Percentiles rank a stretch among this genome's conserved stretches.
These are phyloP conservation scores for Colletotrichum spaethianum DNA, from an alignment of 2,329 filamentous ascomycete species.

Conservation along the genomic window DNA sequence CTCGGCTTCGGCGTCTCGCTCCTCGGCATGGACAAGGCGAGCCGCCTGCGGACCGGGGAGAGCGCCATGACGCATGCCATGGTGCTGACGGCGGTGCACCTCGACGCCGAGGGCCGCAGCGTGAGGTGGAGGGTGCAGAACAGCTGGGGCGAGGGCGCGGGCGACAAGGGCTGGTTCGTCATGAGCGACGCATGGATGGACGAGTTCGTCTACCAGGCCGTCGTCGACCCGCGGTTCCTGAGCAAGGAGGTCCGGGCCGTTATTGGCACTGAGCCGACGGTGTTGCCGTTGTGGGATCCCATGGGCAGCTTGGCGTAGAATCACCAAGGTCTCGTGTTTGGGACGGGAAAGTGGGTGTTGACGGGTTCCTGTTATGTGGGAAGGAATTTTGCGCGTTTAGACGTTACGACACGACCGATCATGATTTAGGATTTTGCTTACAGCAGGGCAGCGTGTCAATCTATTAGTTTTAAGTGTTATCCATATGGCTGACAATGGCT, in stretches of 20 bases:
- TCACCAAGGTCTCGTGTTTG: background rate
- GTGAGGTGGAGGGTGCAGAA: conserved; percentile 91
- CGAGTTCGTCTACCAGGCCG: conserved; percentile 88
- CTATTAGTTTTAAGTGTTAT: background rate
- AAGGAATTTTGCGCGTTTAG: background rate
- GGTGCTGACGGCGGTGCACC: conserved; percentile 89
- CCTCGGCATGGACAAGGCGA: conserved; percentile 81
- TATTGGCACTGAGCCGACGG: conserved; percentile 77
- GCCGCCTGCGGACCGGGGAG: conserved; percentile 81
- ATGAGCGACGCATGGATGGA: conserved; percentile 89
- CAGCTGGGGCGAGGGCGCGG: conserved; percentile 80
- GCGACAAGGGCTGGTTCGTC: conserved; percentile 88
- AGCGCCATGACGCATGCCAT: conserved; percentile 92
- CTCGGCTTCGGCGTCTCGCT: conserved; percentile 86
- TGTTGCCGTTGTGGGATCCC: conserved; percentile 84
- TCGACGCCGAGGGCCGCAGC: conserved; percentile 74
- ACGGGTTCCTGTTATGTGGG: background rate
- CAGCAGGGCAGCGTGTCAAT: conserved; percentile 22
- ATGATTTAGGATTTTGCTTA: conserved; percentile 14
- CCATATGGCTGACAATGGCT: background rate
- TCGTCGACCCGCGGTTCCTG: conserved; percentile 81
- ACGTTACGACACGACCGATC: conserved; percentile 1
- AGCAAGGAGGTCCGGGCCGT: conserved; percentile 78
- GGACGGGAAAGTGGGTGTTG: background rate
- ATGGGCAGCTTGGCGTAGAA: conserved; percentile 79